A percentile compares a stretch with the other conserved stretches of the same genome.
These are phyloP conservation scores for Spiraea crenata DNA, from an alignment of 331 rosid species.

Conservation along the genomic window DNA sequence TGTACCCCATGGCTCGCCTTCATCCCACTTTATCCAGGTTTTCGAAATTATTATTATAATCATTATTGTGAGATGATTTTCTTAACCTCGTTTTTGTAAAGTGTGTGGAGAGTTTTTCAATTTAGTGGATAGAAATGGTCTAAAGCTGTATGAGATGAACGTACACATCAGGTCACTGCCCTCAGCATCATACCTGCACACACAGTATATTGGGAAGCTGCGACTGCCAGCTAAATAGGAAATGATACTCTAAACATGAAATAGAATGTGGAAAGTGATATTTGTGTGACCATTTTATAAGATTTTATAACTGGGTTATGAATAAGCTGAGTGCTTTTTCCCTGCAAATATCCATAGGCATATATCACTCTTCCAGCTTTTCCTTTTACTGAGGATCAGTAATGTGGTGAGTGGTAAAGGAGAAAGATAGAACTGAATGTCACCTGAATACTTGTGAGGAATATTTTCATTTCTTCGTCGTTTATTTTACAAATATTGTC, in stretches of 20 bases:
- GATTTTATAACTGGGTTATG: not conserved
- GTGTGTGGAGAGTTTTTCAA: not conserved
- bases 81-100: not conserved
- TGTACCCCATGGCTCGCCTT: constrained; percentile 97
- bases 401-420: not conserved
- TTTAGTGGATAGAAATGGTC: not conserved
- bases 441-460: not conserved
- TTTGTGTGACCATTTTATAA: not conserved
- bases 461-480: not conserved
- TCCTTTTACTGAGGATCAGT: not conserved
- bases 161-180: not conserved
- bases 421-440: not conserved
- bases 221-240: not conserved
- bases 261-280: not conserved
- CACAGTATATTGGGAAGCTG: not conserved
- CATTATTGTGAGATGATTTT: constrained; percentile 16
- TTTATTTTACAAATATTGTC: not conserved
- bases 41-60: constrained; percentile 13
- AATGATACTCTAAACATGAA: not conserved
- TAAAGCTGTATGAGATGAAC: too few species aligned
- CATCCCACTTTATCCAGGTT: constrained; percentile 83
- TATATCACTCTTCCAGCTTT: not conserved
- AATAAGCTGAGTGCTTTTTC: not conserved
- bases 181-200: not conserved
- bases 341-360: not conserved